Base-by-base conservation (phyloP, 768 basidiomycete genomes). In the Russula ochroleuca region DNA sequence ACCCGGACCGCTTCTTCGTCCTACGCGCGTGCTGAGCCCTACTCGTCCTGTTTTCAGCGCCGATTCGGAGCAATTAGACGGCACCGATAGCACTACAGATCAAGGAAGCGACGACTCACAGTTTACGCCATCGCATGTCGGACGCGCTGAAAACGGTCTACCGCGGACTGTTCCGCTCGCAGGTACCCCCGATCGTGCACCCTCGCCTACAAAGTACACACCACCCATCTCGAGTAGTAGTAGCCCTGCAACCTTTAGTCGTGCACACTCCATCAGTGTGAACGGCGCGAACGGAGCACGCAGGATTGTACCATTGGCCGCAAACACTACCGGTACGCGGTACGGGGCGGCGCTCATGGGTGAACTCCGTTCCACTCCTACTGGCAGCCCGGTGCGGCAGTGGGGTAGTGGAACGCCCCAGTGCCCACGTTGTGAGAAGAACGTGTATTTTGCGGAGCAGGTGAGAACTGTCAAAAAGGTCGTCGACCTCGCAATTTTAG, bases 361-460 rank as follows among this genome's bases (percentile, higher is more conserved):
- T 19, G 67, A 62, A 51, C 63, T 72, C 55, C 65, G 69, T 28
- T 66, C 73, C 54, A 71, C 65, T 47, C 59, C 64, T 41, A 74
- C 74, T 7, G 74, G 74, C 10, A 59, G 70, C 21, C 47, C 59
- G 41, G 66, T 48, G 57, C 63, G 67, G 50, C 78, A 79, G 64
- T 87, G 85, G 80, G 85, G 82, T 40, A 75, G 72, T 25, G 79
- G 81, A 23, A 82, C 83, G 9, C 87, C 90, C 21, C 70, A 71
- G 21, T 94, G 91, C 68, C 83, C 86, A 10, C 79, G 80, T 60
- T 94, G 91, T 67, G 78, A 77, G 41, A 85, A 88, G 79, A 86
- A 80, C 57, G 91, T 94, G 11, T 94, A 89, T 75, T 92, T 93
- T 70, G 90, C 91, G 15, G 90, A 93, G 72, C 89, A 90, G 81